A percentile compares a stretch with the other conserved stretches of the same genome.
phyloP scores from a whole-genome alignment of 768 basidiomycete species.

The Leccinum longicurvipes region DNA sequence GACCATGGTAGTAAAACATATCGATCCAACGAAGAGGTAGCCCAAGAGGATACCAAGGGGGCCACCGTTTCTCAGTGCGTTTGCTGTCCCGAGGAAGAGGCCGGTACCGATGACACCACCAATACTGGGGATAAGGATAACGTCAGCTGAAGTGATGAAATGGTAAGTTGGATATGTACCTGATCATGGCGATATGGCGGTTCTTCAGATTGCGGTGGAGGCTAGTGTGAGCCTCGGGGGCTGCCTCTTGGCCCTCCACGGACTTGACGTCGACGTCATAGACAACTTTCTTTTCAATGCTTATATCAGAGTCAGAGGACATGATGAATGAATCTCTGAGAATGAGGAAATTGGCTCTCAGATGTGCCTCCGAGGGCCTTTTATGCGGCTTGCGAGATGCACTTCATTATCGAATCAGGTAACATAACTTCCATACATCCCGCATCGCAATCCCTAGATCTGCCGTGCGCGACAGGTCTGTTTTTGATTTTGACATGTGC shows the following conservation, averaged over 20 bases:
- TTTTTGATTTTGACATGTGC: background rate
- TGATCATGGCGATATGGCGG: conserved; percentile 36
- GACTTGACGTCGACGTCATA: conserved; percentile 5
- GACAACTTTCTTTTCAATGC: background rate
- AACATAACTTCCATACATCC: background rate
- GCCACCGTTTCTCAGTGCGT: conserved; percentile 40
- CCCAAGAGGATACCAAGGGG: conserved; percentile 44
- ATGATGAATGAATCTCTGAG: conserved; percentile 3
- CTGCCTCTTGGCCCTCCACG: conserved; percentile 6
- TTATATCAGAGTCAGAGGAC: conserved; percentile 2
- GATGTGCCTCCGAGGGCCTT: background rate
- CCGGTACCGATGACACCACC: conserved; percentile 43
- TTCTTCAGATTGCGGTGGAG: conserved; percentile 32
- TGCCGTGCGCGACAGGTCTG: background rate
- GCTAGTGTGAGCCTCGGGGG: background rate
- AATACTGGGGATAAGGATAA: conserved; percentile 16
- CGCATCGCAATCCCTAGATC: background rate
- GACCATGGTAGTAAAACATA: conserved; percentile 40
- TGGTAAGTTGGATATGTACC: conserved; percentile 5
- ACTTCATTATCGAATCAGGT: background rate
- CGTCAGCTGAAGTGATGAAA: background rate
- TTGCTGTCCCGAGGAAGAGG: conserved; percentile 34
- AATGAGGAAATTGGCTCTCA: background rate
- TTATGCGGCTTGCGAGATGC: background rate
- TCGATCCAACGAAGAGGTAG: conserved; percentile 36